phyloP scores from a whole-genome alignment of 768 basidiomycete species.

The Postia placenta region DNA sequence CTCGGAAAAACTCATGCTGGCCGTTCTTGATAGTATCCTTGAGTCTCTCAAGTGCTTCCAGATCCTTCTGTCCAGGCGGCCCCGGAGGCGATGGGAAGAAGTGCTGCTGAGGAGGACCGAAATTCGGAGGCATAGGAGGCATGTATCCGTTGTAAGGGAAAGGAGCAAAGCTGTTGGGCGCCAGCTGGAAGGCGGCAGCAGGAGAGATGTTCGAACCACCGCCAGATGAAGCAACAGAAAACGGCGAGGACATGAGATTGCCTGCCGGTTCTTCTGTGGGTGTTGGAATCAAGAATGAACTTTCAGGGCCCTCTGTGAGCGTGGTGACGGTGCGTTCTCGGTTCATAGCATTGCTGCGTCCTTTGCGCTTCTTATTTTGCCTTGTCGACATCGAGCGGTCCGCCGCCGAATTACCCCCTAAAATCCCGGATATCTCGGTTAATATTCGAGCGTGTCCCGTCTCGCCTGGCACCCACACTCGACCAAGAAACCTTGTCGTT shows the following conservation, averaged over 20 bases:
- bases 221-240: constrained; percentile 31
- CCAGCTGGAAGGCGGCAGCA: constrained; percentile 26
- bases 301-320: constrained; percentile 53
- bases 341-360: constrained; percentile 44
- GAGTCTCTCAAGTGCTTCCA: constrained; percentile 70
- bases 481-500: not conserved
- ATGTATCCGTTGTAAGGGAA: constrained; percentile 32
- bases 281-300: constrained; percentile 44
- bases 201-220: constrained; percentile 25
- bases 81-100: constrained; percentile 16
- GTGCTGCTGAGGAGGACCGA: constrained; percentile 22
- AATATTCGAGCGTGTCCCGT: constrained; percentile 1
- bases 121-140: constrained; percentile 23
- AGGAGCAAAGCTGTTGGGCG: constrained; percentile 25
- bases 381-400: constrained; percentile 43
- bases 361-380: constrained; percentile 60
- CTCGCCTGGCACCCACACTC: not conserved
- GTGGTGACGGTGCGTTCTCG: constrained; percentile 67
- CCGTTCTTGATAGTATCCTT: constrained; percentile 65
- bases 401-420: constrained; percentile 1
- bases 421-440: not conserved
- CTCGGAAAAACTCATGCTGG: constrained; percentile 68
- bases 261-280: constrained; percentile 42
- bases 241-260: constrained; percentile 32
- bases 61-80: constrained; percentile 56